phyloP scores from a whole-genome alignment of 2,329 filamentous ascomycete genomes.

The Nigrospora oryzae region DNA sequence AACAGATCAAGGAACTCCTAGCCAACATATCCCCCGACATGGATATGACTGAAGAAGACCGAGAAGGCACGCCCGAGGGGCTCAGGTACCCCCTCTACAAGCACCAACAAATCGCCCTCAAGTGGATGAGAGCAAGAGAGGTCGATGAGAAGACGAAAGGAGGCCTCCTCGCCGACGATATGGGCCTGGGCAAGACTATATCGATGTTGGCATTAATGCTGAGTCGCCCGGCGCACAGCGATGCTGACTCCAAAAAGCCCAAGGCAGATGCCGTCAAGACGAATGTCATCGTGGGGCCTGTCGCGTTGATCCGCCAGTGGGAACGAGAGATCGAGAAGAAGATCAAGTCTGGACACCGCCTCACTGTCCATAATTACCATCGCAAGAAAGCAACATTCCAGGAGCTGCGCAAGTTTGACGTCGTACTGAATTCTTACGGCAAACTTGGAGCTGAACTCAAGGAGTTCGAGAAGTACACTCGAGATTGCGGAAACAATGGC shows the following conservation, averaged over 20 bases:
- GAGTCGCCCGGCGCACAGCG: conserved; percentile 11
- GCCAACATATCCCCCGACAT: conserved; percentile 67
- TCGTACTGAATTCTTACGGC: conserved; percentile 72
- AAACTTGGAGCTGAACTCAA: conserved; percentile 61
- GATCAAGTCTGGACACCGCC: conserved; percentile 46
- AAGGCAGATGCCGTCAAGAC: background rate
- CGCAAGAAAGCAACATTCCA: conserved; percentile 52
- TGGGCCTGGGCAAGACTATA: conserved; percentile 80
- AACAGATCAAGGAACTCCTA: conserved; percentile 45
- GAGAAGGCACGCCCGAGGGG: conserved; percentile 60
- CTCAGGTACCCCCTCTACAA: conserved; percentile 65
- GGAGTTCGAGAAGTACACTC: conserved; percentile 44
- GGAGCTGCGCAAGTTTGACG: conserved; percentile 56
- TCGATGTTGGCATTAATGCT: conserved; percentile 74
- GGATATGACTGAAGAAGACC: conserved; percentile 51
- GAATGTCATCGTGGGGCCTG: conserved; percentile 12
- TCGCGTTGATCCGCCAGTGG: conserved; percentile 18
- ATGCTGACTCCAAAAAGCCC: background rate
- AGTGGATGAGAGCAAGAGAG: conserved; percentile 72
- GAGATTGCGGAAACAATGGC: conserved; percentile 33
- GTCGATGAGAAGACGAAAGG: conserved; percentile 64
- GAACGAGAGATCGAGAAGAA: conserved; percentile 47
- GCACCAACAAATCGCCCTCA: conserved; percentile 71
- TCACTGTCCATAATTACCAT: conserved; percentile 65
- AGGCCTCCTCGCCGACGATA: conserved; percentile 71